Base-by-base conservation (phyloP, 2,329 filamentous ascomycete genomes). In the Chaetomium sp. region DNA sequence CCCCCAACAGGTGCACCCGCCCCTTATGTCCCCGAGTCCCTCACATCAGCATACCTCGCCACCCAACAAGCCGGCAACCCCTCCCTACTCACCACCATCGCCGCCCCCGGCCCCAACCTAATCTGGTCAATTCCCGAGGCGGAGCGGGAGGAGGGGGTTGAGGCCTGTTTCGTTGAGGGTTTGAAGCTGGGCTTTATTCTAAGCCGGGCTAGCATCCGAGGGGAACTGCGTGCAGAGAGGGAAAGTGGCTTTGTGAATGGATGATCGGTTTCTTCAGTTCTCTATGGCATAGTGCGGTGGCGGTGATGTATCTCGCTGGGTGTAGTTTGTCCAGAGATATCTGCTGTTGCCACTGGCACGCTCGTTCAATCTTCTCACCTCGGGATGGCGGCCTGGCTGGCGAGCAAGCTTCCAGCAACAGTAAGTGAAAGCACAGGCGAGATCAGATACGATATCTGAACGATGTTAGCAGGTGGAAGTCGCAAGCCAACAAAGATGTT, bases 371-470 rank as follows among this genome's bases (percentile, higher is more conserved):
- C 16, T 29, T 77, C 21, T 38, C 21, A 69, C 29, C 54, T 64
- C 6, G 19, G 42, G 21, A 70, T 67, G n/a, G 59, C 64, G 1
- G 63, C 54, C 33, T 69, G 57, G 53, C 69, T 68, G 5, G 68
- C 68, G 42, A 68, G 53, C 49, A 71, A 29, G 54, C 65, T 67
- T 2, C 69, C 70, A 16, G 69, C 70, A 5, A 71, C 65, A 0
- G 70, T 68, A 13, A 71, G 55, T 2, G 69, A 68, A 42, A 71
- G 53, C 9, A 71, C 13, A 1, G 70, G 70, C 0, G 69, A 70
- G n/a, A 70, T 66, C 25, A 70, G 56, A 33, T 71, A 71, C 2
- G 70, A 71, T 38, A 71, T 68, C 69, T 71, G 33, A 10, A 4
- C 2, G 12, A 13, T 7, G 62, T 68, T 29, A 65, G 54, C 25